Base-by-base conservation (phyloP, 2,329 filamentous ascomycete genomes). In the Zymoseptoria passerinii region DNA sequence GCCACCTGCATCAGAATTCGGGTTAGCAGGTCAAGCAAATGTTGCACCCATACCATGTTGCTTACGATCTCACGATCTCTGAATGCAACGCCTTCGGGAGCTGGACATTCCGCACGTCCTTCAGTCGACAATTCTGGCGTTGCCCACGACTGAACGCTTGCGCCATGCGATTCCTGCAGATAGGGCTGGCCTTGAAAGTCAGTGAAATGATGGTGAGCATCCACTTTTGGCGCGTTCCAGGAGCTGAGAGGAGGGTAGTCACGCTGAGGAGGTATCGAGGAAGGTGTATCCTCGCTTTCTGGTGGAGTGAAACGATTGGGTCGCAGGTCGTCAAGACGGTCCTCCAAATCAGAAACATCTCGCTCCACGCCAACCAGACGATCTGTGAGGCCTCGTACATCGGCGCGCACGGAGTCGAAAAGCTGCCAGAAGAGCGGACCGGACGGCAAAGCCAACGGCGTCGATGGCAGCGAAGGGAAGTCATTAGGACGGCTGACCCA, bases 61-160 rank as follows among this genome's bases (percentile, higher is more conserved):
- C 50, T 52, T 28, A 52, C 57, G 35, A 70, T 68, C 53, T 70
- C 67, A 18, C 61, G 60, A 54, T 70, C 66, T 52, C 67, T 56
- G 49, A 68, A 70, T 16, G 63, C 66, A 8, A 68, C 63, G 18
- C 66, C 61, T 58, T 62, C 62, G 8, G 55, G 29, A 27, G 55
- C 56, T 9, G 56, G 19, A 16, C 35, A n/a, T 16, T 16, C 13
- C 5, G 35, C 35, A n/a, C 5, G 13, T 44, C 35, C 35, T 1
- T 44, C 13, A 16, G 35, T 13, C n/a, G 35, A 44, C 13, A 44
- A 13, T 13, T 44, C 35, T 44, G 35, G 35, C 16, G 35, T 44
- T 13, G 16, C 35, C 35, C 35, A 44, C n/a, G 13, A n/a, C n/a
- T 13, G 35, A 44, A 6, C 16, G 35, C 35, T 44, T 16, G 7